phyloP scores from a whole-genome alignment of 2,329 filamentous ascomycete species.

The Periconia sp. region DNA sequence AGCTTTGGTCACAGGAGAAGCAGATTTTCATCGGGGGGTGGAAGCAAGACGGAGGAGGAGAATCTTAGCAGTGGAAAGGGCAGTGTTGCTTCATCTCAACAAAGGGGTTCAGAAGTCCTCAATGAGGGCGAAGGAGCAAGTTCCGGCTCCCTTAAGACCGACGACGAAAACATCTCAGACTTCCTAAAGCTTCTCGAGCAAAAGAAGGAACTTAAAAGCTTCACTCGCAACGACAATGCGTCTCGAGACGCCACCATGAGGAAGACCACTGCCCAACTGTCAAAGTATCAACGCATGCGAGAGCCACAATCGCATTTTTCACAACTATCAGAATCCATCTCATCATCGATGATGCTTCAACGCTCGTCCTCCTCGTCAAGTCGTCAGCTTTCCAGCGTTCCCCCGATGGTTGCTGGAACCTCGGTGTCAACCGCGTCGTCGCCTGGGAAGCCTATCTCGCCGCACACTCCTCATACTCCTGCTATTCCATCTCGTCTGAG shows the following conservation, averaged over 20 bases:
- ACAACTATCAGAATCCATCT: constrained; percentile 79
- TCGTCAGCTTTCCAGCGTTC: constrained; percentile 69
- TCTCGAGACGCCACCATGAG: constrained; percentile 69
- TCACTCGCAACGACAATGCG: constrained; percentile 65
- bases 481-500: constrained; percentile 92
- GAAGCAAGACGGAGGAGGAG: constrained; percentile 71
- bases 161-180: constrained; percentile 91
- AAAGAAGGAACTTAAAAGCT: constrained; percentile 81
- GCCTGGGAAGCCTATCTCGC: constrained; percentile 83
- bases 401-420: constrained; percentile 62
- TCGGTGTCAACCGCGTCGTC: constrained; percentile 85
- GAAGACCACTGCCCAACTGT: constrained; percentile 76
- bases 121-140: constrained; percentile 67
- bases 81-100: constrained; percentile 68
- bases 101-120: constrained; percentile 77
- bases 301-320: constrained; percentile 80
- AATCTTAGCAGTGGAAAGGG: constrained; percentile 79
- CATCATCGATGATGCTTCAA: constrained; percentile 82
- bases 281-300: constrained; percentile 83
- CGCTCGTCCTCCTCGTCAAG: constrained; percentile 77
- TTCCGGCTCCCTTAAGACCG: constrained; percentile 68
- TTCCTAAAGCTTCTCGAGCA: constrained; percentile 88
- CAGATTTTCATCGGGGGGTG: constrained; percentile 74
- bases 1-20: constrained; percentile 87
- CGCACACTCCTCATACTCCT: constrained; percentile 88